A percentile compares a stretch with the other conserved stretches of the same genome.
Conservation (phyloP, 2,329 filamentous ascomycete species). For the Colletotrichum spaethianum region DNA sequence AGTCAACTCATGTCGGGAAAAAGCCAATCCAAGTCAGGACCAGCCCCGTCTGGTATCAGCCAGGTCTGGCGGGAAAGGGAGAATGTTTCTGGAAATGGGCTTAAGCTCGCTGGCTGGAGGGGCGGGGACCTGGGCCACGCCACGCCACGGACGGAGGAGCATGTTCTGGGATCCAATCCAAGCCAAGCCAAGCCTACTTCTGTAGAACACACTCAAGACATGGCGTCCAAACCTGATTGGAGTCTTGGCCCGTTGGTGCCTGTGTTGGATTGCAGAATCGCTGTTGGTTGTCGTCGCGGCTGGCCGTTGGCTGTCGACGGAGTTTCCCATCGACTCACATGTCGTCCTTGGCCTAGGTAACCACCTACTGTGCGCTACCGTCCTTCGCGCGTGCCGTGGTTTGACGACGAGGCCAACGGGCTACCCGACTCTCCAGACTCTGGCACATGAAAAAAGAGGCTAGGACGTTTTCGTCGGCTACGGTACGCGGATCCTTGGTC, state of each 20-base stretch:
- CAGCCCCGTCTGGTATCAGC: neutral
- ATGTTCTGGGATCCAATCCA: neutral
- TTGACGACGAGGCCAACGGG: too few species aligned
- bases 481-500: too few species aligned
- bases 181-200: too few species aligned
- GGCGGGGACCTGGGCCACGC: neutral
- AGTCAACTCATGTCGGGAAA: neutral
- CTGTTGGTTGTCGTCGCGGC: neutral
- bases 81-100: constrained; percentile 36
- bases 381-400: too few species aligned
- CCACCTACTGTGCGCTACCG: neutral
- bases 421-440: neutral
- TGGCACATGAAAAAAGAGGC: too few species aligned
- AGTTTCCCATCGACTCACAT: neutral
- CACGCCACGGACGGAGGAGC: too few species aligned
- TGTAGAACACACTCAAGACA: too few species aligned
- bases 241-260: neutral
- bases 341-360: neutral
- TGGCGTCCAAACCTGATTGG: neutral
- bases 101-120: neutral
- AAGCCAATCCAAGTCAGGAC: neutral
- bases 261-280: neutral
- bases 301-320: neutral
- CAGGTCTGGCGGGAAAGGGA: neutral
- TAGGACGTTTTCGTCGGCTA: neutral